Evolutionary conservation across 2,329 filamentous ascomycete species (phyloP).

Genomic region (Aspergillus costaricaensis): DNA sequence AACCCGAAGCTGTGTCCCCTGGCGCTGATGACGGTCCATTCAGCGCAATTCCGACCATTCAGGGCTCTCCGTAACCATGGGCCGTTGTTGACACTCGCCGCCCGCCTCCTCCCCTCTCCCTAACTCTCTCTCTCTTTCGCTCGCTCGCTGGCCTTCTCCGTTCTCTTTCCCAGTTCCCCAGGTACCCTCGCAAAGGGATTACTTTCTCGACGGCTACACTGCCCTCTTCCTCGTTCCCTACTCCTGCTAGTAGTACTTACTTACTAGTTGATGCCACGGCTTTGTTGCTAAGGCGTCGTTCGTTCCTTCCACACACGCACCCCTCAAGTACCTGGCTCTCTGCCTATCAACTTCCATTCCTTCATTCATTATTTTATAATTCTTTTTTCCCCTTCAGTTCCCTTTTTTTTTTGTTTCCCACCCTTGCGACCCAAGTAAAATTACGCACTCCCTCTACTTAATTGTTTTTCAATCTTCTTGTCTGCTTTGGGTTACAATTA

Average conservation of each 20-base stretch:
- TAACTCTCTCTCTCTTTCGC: constrained; percentile 13
- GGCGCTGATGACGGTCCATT: constrained; percentile 6
- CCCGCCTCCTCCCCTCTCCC: constrained; percentile 10
- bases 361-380: constrained; percentile 24
- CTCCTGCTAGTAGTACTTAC: background rate
- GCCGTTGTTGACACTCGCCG: constrained; percentile 17
- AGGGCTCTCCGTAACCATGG: constrained; percentile 17
- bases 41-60: background rate
- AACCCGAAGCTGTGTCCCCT: constrained; percentile 6
- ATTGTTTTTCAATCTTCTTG: constrained; percentile 10
- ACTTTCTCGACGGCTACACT: background rate
- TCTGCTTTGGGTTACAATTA: background rate
- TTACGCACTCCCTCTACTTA: constrained; percentile 13
- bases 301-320: constrained; percentile 18
- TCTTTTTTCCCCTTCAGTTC: constrained; percentile 13
- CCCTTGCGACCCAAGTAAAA: constrained; percentile 10
- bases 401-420: constrained; percentile 4
- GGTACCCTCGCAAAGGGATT: constrained; percentile 4
- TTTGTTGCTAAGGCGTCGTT: constrained; percentile 23
- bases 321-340: constrained; percentile 19
- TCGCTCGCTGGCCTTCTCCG: constrained; percentile 12
- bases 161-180: constrained; percentile 1
- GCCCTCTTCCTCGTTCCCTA: background rate
- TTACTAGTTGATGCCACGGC: constrained; percentile 18
- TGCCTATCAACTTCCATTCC: constrained; percentile 24